A percentile compares a stretch with the other conserved stretches of the same genome.
Conservation (phyloP, 2,329 filamentous ascomycete species). For the Penicillium sp. region DNA sequence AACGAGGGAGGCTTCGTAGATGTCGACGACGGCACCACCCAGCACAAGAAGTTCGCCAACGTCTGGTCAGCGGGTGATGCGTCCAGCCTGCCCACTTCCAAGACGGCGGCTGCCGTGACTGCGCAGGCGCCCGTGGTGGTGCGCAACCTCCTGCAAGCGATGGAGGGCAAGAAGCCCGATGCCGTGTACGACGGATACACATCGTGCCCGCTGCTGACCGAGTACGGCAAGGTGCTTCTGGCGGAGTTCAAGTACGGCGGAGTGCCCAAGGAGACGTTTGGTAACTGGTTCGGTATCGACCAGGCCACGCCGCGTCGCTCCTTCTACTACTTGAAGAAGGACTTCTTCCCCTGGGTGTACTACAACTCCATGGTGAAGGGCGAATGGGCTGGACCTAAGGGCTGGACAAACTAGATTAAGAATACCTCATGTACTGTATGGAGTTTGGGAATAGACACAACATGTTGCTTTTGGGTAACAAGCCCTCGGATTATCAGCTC, state of each 20-base stretch:
- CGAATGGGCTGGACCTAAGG: conserved; percentile 58
- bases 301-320: conserved; percentile 53
- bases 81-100: conserved; percentile 56
- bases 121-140: conserved; percentile 51
- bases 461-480: not conserved
- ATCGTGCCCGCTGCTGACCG: conserved; percentile 52
- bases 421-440: not conserved
- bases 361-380: conserved; percentile 58
- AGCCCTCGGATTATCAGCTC: not conserved
- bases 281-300: conserved; percentile 52
- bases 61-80: conserved; percentile 59
- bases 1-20: conserved; percentile 57
- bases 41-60: conserved; percentile 53
- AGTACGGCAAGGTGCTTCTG: conserved; percentile 60
- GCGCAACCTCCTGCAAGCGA: conserved; percentile 43
- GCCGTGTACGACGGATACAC: conserved; percentile 53
- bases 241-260: conserved; percentile 64
- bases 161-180: conserved; percentile 47
- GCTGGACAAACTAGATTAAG: conserved; percentile 36
- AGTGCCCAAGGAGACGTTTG: conserved; percentile 60
- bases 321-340: conserved; percentile 62
- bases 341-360: conserved; percentile 66
- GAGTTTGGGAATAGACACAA: conserved; percentile 3
- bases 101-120: conserved; percentile 53
- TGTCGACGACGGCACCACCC: conserved; percentile 52